phyloP scores from a whole-genome alignment of 257 asterid species.

The Ophiorrhiza pumila region DNA sequence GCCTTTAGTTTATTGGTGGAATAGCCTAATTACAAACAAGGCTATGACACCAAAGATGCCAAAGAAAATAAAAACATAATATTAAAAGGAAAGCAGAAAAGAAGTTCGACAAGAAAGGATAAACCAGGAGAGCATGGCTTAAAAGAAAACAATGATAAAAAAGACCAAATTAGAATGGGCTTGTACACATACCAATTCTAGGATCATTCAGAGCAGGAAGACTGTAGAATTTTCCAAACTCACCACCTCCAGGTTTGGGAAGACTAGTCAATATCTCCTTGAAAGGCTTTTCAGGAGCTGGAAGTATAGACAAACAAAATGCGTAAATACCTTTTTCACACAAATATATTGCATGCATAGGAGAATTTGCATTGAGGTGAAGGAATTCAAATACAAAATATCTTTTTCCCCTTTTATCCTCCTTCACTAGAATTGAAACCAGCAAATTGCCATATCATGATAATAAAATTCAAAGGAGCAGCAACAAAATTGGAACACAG shows the following conservation, averaged over 20 bases:
- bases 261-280: slow-evolving; percentile 59
- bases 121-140: not conserved
- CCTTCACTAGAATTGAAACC: not conserved
- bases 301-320: slow-evolving; percentile 6
- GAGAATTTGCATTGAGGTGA: not conserved
- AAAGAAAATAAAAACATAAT: not conserved
- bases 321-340: not conserved
- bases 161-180: not conserved
- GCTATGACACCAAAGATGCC: not conserved
- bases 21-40: not conserved
- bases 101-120: not conserved
- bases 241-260: slow-evolving; percentile 89
- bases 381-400: not conserved
- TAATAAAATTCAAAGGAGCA: not conserved
- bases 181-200: slow-evolving; percentile 54
- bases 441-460: not conserved
- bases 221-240: slow-evolving; percentile 83
- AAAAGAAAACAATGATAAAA: not conserved
- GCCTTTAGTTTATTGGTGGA: not conserved
- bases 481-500: not conserved
- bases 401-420: not conserved
- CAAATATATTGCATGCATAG: not conserved
- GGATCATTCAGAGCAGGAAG: slow-evolving; percentile 89
- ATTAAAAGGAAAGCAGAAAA: not conserved
- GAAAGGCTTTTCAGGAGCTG: slow-evolving; percentile 79